Conservation (phyloP, 2,329 filamentous ascomycete genomes). For the Penicillium brevicompactum region DNA sequence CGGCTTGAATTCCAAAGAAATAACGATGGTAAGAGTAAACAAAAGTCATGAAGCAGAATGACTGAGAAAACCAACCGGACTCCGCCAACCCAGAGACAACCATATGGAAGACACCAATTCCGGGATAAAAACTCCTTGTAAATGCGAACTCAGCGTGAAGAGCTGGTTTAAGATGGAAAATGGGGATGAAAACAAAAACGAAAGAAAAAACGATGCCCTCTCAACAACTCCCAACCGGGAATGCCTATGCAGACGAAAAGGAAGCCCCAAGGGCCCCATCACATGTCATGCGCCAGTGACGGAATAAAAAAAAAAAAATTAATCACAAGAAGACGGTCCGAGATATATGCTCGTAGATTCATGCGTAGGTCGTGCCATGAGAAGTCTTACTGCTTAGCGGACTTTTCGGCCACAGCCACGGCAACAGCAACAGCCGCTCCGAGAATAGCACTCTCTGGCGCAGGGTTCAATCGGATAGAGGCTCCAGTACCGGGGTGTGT, state of each 20-base stretch:
- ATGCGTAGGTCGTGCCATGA: slow-evolving; percentile 12
- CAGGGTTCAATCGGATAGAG: slow-evolving; percentile 43
- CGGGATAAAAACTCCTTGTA: slow-evolving; percentile 17
- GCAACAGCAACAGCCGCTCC: slow-evolving; percentile 52
- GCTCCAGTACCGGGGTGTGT: slow-evolving; percentile 25
- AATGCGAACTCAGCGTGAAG: slow-evolving; percentile 11
- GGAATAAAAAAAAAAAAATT: slow-evolving; percentile 8
- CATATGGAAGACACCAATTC: slow-evolving; percentile 2
- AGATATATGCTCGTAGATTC: slow-evolving; percentile 14
- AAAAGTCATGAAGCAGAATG: slow-evolving; percentile 2
- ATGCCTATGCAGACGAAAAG: slow-evolving; percentile 7
- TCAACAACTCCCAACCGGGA: background rate
- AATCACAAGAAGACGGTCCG: slow-evolving; percentile 15
- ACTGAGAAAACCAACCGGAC: slow-evolving; percentile 7
- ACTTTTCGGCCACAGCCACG: slow-evolving; percentile 39
- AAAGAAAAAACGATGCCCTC: slow-evolving; percentile 1
- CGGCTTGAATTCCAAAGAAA: slow-evolving; percentile 2
- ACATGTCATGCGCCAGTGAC: slow-evolving; percentile 17
- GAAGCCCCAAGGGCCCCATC: background rate
- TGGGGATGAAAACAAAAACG: background rate
- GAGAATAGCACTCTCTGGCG: slow-evolving; percentile 48
- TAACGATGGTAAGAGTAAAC: background rate
- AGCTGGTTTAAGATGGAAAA: background rate
- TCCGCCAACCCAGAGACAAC: slow-evolving; percentile 9
- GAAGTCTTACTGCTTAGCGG: slow-evolving; percentile 5